A percentile compares a stretch with the other conserved stretches of the same genome.
phyloP scores from a whole-genome alignment of 208 protist genomes.

The Acanthamoeba lenticulata region DNA sequence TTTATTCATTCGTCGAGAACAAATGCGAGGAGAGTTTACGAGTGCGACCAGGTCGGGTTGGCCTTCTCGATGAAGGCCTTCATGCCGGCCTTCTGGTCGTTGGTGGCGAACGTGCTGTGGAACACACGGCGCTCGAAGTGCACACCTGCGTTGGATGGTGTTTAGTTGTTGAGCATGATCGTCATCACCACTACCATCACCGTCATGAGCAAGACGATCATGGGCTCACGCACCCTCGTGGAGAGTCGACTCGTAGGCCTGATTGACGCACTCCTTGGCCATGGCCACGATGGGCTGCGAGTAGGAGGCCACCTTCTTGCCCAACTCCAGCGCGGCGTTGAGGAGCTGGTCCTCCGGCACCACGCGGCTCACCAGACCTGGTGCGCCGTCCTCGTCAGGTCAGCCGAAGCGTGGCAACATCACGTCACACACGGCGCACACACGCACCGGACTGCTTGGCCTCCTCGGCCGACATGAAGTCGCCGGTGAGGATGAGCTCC shows the following conservation, averaged over 20 bases:
- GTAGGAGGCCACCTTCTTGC: constrained; percentile 84
- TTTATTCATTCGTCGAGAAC: not conserved
- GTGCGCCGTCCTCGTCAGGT: no score
- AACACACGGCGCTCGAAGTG: constrained; percentile 87
- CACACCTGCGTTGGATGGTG: constrained; percentile 76
- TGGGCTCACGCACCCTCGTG: not conserved
- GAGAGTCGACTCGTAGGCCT: constrained; percentile 80
- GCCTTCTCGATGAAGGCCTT: constrained; percentile 88
- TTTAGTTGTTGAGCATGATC: not conserved
- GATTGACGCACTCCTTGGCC: constrained; percentile 83
- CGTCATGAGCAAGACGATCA: not conserved
- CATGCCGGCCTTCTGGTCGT: constrained; percentile 91
- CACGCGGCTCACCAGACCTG: constrained; percentile 84
- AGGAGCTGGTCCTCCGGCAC: constrained; percentile 85
- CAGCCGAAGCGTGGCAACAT: no score
- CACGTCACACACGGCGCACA: not conserved
- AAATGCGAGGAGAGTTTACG: not conserved
- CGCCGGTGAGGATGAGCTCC: constrained; percentile 88
- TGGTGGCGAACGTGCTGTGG: constrained; percentile 87
- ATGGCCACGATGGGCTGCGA: constrained; percentile 80
- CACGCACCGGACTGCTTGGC: constrained; percentile 68
- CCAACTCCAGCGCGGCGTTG: constrained; percentile 78
- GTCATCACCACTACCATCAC: not conserved
- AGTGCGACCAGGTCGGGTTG: constrained; percentile 34
- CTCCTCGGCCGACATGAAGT: constrained; percentile 77